Conservation (phyloP, 164 flowering plant species). For the Tetrastigma voinierianum region DNA sequence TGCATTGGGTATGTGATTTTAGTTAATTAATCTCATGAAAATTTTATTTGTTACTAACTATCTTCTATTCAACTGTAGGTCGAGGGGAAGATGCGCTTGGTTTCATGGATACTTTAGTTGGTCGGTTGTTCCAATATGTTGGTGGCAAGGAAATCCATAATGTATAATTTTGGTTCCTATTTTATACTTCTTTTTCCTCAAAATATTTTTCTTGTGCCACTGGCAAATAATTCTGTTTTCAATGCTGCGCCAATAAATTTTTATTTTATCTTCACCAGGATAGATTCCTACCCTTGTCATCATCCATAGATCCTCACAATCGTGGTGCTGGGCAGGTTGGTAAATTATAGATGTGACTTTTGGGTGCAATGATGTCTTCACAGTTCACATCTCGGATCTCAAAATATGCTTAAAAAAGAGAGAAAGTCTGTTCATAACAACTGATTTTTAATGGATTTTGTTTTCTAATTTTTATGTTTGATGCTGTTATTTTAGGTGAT, state of each 20-base stretch:
- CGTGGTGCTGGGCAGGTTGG: constrained; percentile 66
- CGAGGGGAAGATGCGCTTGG: constrained; percentile 82
- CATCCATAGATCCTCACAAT: constrained; percentile 47
- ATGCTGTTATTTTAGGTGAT: constrained; percentile 43
- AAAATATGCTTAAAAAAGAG: too few relatives aligned
- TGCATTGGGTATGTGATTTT: constrained; percentile 62
- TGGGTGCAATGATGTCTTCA: not conserved
- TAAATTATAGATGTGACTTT: not conserved
- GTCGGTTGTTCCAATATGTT: constrained; percentile 71
- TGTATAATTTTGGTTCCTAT: constrained; percentile 32
- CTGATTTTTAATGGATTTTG: not conserved
- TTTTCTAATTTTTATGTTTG: not conserved
- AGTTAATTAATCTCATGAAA: not conserved
- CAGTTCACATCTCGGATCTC: not conserved
- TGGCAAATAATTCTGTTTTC: constrained; percentile 5
- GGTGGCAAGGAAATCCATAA: constrained; percentile 64
- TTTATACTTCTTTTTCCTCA: not conserved
- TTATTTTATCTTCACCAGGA: constrained; percentile 43
- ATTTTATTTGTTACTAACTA: constrained; percentile 12
- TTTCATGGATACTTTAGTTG: constrained; percentile 59
- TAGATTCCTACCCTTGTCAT: constrained; percentile 27
- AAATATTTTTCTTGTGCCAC: not conserved
- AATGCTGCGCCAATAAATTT: not conserved
- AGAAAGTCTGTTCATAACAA: too few relatives aligned
- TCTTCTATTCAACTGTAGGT: constrained; percentile 47